These are phyloP conservation scores for Akebia trifoliata DNA, from an alignment of 164 flowering plant species.

Conservation along the genomic window DNA sequence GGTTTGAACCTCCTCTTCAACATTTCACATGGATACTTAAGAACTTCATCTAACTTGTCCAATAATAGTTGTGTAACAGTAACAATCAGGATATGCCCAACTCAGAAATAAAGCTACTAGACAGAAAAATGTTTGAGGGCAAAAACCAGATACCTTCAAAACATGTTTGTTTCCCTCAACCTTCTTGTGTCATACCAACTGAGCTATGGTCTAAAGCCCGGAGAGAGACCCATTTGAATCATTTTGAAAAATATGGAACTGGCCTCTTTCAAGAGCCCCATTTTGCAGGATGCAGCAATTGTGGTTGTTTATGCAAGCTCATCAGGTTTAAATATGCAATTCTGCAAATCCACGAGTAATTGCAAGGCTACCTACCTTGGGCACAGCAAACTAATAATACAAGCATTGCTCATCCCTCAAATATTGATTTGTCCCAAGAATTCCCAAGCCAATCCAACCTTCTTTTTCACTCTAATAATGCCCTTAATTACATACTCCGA, in stretches of 20 bases:
- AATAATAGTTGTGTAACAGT: conserved; percentile 39
- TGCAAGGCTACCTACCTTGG: conserved; percentile 26
- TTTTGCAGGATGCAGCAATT: conserved; percentile 38
- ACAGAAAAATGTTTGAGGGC: conserved; percentile 32
- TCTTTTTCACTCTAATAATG: conserved; percentile 22
- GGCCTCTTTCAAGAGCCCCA: conserved; percentile 33
- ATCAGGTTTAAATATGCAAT: conserved; percentile 37
- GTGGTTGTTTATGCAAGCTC: conserved; percentile 37
- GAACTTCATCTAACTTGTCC: conserved; percentile 21
- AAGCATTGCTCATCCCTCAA: conserved; percentile 21
- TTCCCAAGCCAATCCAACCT: conserved; percentile 39
- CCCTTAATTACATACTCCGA: conserved; percentile 33
- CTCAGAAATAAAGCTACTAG: conserved; percentile 41
- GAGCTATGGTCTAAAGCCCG: conserved; percentile 33
- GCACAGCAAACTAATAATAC: conserved; percentile 33
- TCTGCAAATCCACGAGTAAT: conserved; percentile 34
- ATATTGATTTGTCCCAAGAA: conserved; percentile 30
- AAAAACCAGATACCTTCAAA: conserved; percentile 21
- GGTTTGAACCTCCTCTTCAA: conserved; percentile 39
- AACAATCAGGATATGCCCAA: conserved; percentile 44
- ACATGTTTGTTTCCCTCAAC: conserved; percentile 25
- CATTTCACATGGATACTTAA: conserved; percentile 36
- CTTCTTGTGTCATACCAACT: conserved; percentile 36
- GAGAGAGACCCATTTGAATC: conserved; percentile 24
- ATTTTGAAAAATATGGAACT: conserved; percentile 39